Evolutionary conservation across 2,329 filamentous ascomycete species (phyloP), one percentile per base, ranked within the genome.

Genomic region (Aspergillus terreus): DNA sequence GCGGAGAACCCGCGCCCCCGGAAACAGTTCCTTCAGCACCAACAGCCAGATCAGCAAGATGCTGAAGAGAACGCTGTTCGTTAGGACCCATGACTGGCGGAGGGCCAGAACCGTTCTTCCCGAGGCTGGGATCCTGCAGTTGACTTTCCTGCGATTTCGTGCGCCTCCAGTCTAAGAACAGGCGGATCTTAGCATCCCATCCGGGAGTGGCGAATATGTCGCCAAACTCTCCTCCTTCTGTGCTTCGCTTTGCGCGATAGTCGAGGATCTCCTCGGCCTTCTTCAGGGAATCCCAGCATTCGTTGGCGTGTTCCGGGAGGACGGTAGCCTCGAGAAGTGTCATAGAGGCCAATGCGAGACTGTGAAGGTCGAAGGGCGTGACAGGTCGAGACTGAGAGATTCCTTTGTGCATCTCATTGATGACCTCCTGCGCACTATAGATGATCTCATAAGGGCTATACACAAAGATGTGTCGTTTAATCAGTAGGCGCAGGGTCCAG

Each of bases 181-280:
- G 59, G 12, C 69, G 71, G 47, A 75, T 70, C 50, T 71, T 72
- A 6, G 64, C 58, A 53, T 74, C 71, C 72, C 72, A 75, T 32
- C 63, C 62, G 5, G 64, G 62, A 1, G 71, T 73, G 15, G 63
- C 61, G 52, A 74, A 73, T 21, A 74, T 65, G 44, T 70, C 65
- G 2, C 64, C 64, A 27, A 73, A 73, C 46, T 74, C 71, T 7
- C 60, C 52, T 1, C 58, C 58, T 23, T 64, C 58, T 10, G 58
- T 35, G 9, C 61, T 51, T 27, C 59, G 58, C 56, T 69, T 70
- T 19, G 66, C 72, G 19, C 79, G 75, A 7, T 71, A 66, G 36
- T 76, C 72, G 42, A 80, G 70, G 3, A 79, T 70, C 10, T 72
- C 68, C 47, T 81, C 77, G 4, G 81, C 78, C 47, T 76, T 77